These are phyloP conservation scores for Aspergillus pseudotamarii DNA, from an alignment of 2,329 filamentous ascomycete species.

Conservation along the genomic window DNA sequence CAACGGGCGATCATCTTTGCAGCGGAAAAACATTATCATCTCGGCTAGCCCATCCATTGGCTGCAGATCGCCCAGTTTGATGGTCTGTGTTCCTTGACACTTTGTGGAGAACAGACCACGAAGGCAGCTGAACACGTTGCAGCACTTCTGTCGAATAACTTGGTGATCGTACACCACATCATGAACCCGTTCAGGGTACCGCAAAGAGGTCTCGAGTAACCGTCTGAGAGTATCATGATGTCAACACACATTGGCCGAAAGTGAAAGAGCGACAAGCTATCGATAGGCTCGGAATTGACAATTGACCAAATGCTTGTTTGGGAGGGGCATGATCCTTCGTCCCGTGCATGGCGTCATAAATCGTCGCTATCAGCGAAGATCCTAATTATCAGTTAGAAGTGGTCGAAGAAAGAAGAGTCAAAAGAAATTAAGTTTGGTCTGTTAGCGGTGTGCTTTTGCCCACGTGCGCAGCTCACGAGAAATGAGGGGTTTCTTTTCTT, in stretches of 20 bases:
- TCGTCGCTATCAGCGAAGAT: background rate
- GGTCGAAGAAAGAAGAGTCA: background rate
- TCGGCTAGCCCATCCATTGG: background rate
- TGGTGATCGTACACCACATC: background rate
- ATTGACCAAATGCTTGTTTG: background rate
- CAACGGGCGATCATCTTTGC: background rate
- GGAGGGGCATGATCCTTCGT: background rate
- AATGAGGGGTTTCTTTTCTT: background rate
- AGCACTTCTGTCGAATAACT: background rate
- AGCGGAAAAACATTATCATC: background rate
- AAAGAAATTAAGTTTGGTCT: slow-evolving; percentile 1
- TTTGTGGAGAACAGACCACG: background rate
- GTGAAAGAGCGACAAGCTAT: background rate
- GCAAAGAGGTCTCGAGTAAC: background rate
- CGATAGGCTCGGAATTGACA: background rate
- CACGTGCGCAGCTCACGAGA: background rate
- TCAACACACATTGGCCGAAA: background rate
- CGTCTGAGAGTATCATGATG: background rate
- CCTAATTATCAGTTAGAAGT: background rate
- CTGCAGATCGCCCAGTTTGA: background rate
- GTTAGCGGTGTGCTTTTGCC: slow-evolving; percentile 3
- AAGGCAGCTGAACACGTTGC: background rate
- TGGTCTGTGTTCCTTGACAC: background rate
- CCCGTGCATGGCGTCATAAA: background rate
- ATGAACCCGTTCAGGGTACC: background rate